These are phyloP conservation scores for Scheffersomyces illinoinensis DNA, from an alignment of 1,139 yeast genomes.

Conservation along the genomic window DNA sequence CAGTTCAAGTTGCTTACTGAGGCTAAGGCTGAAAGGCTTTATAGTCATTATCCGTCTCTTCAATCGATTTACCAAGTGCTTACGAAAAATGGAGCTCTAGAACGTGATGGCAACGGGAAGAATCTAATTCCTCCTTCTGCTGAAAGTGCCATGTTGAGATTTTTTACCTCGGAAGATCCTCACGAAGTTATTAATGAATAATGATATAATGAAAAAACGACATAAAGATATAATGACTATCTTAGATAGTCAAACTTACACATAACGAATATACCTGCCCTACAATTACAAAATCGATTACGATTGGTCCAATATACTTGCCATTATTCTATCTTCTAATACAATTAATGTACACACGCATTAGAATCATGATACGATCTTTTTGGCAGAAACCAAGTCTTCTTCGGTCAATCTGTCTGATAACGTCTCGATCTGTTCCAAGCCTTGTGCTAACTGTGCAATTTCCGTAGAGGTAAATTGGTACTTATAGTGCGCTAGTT, in stretches of 20 bases:
- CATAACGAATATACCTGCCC: neutral
- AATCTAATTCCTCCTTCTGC: conserved; percentile 38
- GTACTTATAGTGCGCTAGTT: conserved; percentile 46
- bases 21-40: conserved; percentile 36
- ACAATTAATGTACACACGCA: neutral
- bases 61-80: conserved; percentile 35
- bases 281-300: neutral
- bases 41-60: conserved; percentile 38
- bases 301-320: neutral
- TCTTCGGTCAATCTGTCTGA: conserved; percentile 54
- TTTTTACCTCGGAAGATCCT: conserved; percentile 55
- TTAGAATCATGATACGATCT: conserved; percentile 11
- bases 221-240: neutral
- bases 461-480: conserved; percentile 52
- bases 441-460: conserved; percentile 36
- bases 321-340: neutral
- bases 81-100: conserved; percentile 24
- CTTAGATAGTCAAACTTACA: neutral
- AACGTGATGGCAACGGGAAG: conserved; percentile 36
- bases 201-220: neutral
- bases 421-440: conserved; percentile 41
- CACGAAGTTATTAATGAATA: conserved; percentile 32
- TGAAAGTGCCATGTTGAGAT: conserved; percentile 45
- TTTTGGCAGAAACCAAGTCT: conserved; percentile 52
- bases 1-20: conserved; percentile 60